These are phyloP conservation scores for Exophiala xenobiotica DNA, from an alignment of 2,329 filamentous ascomycete genomes.

Conservation along the genomic window DNA sequence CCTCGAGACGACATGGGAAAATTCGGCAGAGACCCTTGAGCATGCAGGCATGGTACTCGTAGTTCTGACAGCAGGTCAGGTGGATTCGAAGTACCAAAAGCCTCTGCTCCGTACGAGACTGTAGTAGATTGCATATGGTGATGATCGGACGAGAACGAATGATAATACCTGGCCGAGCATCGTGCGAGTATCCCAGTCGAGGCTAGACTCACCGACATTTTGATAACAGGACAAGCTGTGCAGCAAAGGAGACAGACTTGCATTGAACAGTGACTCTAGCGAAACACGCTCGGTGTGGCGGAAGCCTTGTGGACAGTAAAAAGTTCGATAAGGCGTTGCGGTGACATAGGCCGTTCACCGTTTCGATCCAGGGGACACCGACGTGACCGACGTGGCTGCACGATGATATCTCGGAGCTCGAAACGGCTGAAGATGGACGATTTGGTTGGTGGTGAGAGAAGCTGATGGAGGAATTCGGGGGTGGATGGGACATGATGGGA, in stretches of 20 bases:
- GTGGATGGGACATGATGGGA: too few species aligned
- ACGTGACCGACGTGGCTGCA: slow-evolving; percentile 2
- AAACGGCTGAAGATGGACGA: neutral
- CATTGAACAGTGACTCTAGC: neutral
- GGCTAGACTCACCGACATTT: slow-evolving; percentile 11
- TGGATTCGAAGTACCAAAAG: too few species aligned
- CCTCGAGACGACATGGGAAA: too few species aligned
- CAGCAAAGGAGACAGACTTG: neutral
- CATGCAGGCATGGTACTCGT: too few species aligned
- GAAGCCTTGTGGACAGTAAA: neutral
- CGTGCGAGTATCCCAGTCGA: slow-evolving; percentile 1
- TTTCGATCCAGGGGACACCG: too few species aligned
- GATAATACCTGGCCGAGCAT: slow-evolving; percentile 1
- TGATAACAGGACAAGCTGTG: neutral
- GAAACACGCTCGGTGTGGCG: neutral
- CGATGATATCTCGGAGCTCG: slow-evolving; percentile 20
- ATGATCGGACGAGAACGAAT: slow-evolving; percentile 1
- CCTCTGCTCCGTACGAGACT: too few species aligned
- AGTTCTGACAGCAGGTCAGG: too few species aligned
- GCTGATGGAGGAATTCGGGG: neutral
- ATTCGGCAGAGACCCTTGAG: too few species aligned
- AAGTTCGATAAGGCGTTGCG: neutral
- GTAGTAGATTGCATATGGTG: too few species aligned
- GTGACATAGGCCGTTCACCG: too few species aligned
- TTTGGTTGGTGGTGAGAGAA: slow-evolving; percentile 1